These are phyloP conservation scores for Pyrus communis DNA, from an alignment of 306 rosid genomes.

Conservation along the genomic window DNA sequence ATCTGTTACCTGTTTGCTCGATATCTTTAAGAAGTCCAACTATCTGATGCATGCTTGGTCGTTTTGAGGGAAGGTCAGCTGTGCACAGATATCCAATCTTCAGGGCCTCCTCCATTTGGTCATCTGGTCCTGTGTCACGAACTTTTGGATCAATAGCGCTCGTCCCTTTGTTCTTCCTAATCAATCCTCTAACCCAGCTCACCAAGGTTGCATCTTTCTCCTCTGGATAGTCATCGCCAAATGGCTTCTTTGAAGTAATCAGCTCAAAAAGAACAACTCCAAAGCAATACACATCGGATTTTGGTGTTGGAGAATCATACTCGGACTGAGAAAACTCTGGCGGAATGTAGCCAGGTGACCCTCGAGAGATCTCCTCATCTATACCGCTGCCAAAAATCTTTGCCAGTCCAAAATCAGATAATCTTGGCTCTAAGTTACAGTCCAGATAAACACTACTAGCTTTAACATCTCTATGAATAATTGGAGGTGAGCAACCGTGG, in stretches of 20 bases:
- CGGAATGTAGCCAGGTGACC: conserved; percentile 76
- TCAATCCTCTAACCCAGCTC: conserved; percentile 80
- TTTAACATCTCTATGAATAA: conserved; percentile 81
- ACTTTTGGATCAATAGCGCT: conserved; percentile 76
- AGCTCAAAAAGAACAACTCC: conserved; percentile 90
- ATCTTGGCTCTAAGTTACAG: conserved; percentile 78
- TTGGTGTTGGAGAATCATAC: conserved; percentile 60
- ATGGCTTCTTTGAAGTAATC: conserved; percentile 76
- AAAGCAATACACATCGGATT: conserved; percentile 90
- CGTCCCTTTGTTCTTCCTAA: conserved; percentile 57
- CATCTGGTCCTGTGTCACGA: conserved; percentile 47
- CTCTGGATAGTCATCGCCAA: conserved; percentile 74
- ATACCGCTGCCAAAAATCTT: conserved; percentile 76
- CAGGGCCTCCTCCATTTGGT: conserved; percentile 85
- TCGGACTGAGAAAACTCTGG: conserved; percentile 72
- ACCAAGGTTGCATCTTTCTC: conserved; percentile 74
- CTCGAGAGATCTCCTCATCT: conserved; percentile 69
- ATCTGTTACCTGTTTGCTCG: conserved; percentile 44
- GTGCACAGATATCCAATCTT: conserved; percentile 95
- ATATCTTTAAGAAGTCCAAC: conserved; percentile 96
- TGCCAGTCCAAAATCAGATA: conserved; percentile 92
- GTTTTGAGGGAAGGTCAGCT: conserved; percentile 83
- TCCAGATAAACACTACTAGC: conserved; percentile 95
- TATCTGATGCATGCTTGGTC: conserved; percentile 97
- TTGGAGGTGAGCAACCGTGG: conserved; percentile 98